These are phyloP conservation scores for Cenchrus americanus DNA, from an alignment of 176 grass and related monocot genomes.

Conservation along the genomic window DNA sequence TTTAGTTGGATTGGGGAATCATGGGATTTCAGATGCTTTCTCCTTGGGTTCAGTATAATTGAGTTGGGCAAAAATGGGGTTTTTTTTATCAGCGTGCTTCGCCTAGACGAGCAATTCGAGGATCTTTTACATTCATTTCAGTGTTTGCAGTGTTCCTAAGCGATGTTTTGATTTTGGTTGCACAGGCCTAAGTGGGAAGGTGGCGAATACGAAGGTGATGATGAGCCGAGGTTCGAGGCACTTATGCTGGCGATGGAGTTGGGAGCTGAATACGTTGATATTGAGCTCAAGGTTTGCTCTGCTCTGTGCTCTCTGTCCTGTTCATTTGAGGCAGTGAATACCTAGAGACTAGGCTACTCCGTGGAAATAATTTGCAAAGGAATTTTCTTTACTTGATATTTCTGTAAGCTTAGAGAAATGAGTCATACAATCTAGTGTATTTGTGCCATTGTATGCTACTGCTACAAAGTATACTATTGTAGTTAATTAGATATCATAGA, in stretches of 20 bases:
- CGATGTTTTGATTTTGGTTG: background rate
- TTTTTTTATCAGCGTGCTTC: background rate
- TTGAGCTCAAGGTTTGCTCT: constrained; percentile 84
- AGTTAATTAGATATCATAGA: background rate
- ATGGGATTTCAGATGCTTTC: background rate
- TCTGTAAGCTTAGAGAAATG: background rate
- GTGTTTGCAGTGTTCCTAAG: background rate
- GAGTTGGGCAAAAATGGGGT: background rate
- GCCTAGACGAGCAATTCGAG: background rate
- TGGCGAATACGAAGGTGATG: constrained; percentile 86
- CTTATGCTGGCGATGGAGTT: constrained; percentile 82
- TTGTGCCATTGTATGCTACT: background rate
- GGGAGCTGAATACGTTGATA: constrained; percentile 91
- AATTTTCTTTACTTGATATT: background rate
- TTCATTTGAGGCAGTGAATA: constrained; percentile 10
- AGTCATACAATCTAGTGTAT: background rate
- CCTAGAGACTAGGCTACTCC: background rate
- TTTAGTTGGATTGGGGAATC: background rate
- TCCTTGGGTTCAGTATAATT: background rate
- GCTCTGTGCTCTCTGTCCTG: background rate
- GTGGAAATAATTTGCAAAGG: background rate
- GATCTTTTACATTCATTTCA: background rate
- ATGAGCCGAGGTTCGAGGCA: constrained; percentile 65
- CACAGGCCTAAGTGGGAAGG: constrained; percentile 97
- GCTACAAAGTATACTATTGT: background rate